Evolutionary conservation across 176 grass and related monocot genomes (phyloP).

Genomic region (Elymus sibiricus): DNA sequence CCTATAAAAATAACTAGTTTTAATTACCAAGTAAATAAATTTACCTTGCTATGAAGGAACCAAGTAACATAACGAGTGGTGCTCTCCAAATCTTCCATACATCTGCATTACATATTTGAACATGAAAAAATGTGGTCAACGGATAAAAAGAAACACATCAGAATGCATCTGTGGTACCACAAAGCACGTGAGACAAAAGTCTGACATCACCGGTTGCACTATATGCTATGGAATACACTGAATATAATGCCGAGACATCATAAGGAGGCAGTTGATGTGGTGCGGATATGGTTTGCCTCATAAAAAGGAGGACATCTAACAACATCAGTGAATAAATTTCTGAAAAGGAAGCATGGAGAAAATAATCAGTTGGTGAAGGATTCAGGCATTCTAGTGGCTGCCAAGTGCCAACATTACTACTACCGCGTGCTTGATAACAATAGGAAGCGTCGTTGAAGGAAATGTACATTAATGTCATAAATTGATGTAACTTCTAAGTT

Average conservation of each 20-base stretch:
- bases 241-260: constrained; percentile 7
- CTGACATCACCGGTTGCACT: not conserved
- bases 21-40: constrained; percentile 12
- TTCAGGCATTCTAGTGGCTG: not conserved
- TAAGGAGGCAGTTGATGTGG: not conserved
- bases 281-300: not conserved
- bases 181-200: not conserved
- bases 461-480: not conserved
- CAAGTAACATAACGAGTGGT: constrained; percentile 96
- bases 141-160: not conserved
- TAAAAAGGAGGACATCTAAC: not conserved
- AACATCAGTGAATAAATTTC: not conserved
- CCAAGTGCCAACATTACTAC: not conserved
- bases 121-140: not conserved
- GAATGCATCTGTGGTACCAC: constrained; percentile 2
- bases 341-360: not conserved
- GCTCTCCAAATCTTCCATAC: constrained; percentile 95
- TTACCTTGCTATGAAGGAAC: constrained; percentile 95
- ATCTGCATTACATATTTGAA: constrained; percentile 44
- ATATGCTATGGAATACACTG: not conserved
- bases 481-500: not conserved
- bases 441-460: not conserved
- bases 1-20: not conserved
- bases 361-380: not conserved
- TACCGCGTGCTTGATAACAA: not conserved